Percentiles rank a stretch among this genome's conserved stretches.
Conservation (phyloP, 108 stramenopile species). For the Cyclostephanos tholiformis region DNA sequence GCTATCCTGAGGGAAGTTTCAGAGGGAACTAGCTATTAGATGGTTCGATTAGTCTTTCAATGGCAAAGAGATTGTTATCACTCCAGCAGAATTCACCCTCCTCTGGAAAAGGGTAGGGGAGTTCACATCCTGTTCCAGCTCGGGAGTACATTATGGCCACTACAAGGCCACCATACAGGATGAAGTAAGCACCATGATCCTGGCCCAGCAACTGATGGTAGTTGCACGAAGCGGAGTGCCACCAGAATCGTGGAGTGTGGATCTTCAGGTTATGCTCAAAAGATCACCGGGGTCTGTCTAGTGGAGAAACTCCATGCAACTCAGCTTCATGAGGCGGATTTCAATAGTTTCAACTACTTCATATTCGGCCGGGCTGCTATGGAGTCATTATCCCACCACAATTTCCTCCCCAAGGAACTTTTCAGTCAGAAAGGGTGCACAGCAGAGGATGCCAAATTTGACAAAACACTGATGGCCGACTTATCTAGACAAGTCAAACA, state of each 20-base stretch:
- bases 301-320: background rate
- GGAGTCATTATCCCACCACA: background rate
- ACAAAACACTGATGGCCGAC: too few species aligned
- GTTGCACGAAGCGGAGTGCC: too few species aligned
- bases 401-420: background rate
- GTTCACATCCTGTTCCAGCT: background rate
- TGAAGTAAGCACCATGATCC: background rate
- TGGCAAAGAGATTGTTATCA: too few species aligned
- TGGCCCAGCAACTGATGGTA: background rate
- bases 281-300: background rate
- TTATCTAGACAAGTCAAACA: too few species aligned
- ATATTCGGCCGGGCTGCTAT: too few species aligned
- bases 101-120: background rate
- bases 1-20: slow-evolving; percentile 98
- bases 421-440: too few species aligned
- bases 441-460: too few species aligned
- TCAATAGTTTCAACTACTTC: too few species aligned
- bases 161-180: background rate
- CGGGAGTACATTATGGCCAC: too few species aligned
- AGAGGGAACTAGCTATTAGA: slow-evolving; percentile 97
- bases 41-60: slow-evolving; percentile 98
- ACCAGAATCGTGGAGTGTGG: background rate
- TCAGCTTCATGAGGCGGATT: background rate
- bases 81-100: too few species aligned
- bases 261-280: background rate